Evolutionary conservation across 306 rosid genomes (phyloP).

Genomic region (Vicia villosa): DNA sequence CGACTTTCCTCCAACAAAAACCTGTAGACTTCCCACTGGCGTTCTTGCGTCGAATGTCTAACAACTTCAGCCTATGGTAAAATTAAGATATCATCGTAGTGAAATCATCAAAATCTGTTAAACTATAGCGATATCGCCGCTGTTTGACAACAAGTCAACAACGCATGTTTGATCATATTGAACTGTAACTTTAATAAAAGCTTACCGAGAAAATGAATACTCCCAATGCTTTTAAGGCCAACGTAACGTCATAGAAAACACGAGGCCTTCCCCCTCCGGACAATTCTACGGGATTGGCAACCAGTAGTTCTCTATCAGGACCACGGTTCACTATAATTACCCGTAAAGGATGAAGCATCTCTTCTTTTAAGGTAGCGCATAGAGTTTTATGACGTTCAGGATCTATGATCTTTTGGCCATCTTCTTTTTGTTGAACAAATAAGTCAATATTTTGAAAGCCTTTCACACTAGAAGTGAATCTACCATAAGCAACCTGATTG

Average conservation of each 20-base stretch:
- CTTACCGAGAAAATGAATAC: conserved; percentile 71
- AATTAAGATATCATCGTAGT: no score
- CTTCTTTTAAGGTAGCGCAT: conserved; percentile 68
- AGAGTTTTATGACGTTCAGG: conserved; percentile 60
- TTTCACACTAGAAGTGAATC: conserved; percentile 59
- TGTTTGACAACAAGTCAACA: no score
- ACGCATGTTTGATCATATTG: no score
- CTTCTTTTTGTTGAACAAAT: conserved; percentile 61
- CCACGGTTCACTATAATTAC: conserved; percentile 74
- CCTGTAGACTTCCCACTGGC: conserved; percentile 91
- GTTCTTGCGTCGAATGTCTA: conserved; percentile 70
- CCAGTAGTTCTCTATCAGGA: conserved; percentile 80
- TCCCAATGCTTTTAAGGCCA: conserved; percentile 65
- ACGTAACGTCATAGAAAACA: conserved; percentile 80
- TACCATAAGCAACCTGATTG: conserved; percentile 65
- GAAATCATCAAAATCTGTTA: no score
- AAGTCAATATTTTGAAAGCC: conserved; percentile 72
- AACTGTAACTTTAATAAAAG: conserved; percentile 10
- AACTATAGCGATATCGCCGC: no score
- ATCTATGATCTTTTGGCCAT: conserved; percentile 75
- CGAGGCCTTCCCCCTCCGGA: conserved; percentile 88
- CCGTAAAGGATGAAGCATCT: conserved; percentile 73
- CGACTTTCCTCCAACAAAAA: conserved; percentile 71
- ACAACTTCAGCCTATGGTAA: conserved; percentile 72
- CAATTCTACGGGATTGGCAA: conserved; percentile 85